Base-by-base conservation (phyloP, 1,284 basidiomycete species). In the Rhodofomes roseus region DNA sequence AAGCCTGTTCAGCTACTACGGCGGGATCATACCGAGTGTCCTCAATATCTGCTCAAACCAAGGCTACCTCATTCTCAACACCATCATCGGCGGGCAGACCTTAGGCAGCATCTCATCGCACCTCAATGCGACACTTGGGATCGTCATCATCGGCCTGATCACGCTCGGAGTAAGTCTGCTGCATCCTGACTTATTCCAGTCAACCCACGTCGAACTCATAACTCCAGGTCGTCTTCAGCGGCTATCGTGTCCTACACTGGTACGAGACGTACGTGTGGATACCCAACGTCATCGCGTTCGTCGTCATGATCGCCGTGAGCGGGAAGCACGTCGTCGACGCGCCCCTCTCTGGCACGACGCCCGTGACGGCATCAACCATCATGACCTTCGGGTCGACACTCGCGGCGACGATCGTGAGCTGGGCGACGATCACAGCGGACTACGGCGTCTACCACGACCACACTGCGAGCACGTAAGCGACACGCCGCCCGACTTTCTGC, bases 31-130 rank as follows among this genome's bases (percentile, higher is more conserved):
- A 37, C 86, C 88, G 16, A 84, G 84, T 23, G 54, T 81, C n/a
- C 76, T 90, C 53, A 90, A 91, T 65, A 82, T 86, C 2, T 64
- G 85, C 53, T 77, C 81, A 52, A 79, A 85, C 74, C 76, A 89
- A 69, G 88, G 89, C 0, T 93, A 85, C 72, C 76, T 89, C 55
- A 82, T 90, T 51, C 73, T 95, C 57, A 89, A 89, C 66, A 83
- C 81, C 54, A 91, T 93, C 66, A 77, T 90, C 55, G 90, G 89
- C 6, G 91, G 89, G 0, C 89, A 92, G 69, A 83, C 86, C 1
- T 74, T 93, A 44, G 81, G 84, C 2, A 81, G 84, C 37, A 83
- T 86, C 8, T 87, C 82, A 44, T 69, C 72, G 20, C 75, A 76
- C 57, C 66, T 85, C 18, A 66, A 78, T 59, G 79, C 79, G 50